A percentile compares a stretch with the other conserved stretches of the same genome.
Evolutionary conservation across 805 yeast genomes (phyloP).

Genomic region (Saturnispora saitoi): DNA sequence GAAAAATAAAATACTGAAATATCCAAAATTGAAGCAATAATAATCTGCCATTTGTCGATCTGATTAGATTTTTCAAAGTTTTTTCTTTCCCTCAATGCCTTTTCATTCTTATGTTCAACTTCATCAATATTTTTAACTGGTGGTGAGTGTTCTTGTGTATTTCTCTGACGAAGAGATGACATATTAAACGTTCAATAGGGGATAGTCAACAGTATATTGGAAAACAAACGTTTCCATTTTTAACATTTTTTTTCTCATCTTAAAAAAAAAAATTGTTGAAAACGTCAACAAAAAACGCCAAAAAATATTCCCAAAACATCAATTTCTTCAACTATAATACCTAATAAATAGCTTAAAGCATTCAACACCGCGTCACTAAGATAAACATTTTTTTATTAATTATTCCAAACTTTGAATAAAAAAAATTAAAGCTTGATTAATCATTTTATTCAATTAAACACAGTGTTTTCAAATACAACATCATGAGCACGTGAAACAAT

Average conservation of each 20-base stretch:
- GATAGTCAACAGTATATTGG: not conserved
- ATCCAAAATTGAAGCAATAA: constrained; percentile 15
- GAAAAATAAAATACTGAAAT: constrained; percentile 14
- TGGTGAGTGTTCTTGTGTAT: not conserved
- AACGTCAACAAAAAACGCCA: not conserved
- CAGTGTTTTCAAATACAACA: too few species aligned
- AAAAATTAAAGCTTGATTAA: too few species aligned
- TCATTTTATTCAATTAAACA: too few species aligned
- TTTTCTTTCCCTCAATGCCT: not conserved
- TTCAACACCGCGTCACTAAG: too few species aligned
- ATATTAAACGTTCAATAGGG: not conserved
- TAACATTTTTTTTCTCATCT: not conserved
- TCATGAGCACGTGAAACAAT: too few species aligned
- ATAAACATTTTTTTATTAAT: too few species aligned
- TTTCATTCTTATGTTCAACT: not conserved
- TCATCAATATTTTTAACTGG: not conserved
- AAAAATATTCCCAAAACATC: not conserved
- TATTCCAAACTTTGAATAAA: too few species aligned
- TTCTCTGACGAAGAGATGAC: constrained; percentile 1
- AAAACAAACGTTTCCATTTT: not conserved
- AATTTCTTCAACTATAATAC: too few species aligned
- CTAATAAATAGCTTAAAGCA: too few species aligned
- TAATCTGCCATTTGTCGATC: constrained; percentile 18
- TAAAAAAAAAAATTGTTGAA: not conserved
- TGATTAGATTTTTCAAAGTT: constrained; percentile 11